Base-by-base conservation (phyloP, 805 yeast genomes). In the Cephaloascus albidus region DNA sequence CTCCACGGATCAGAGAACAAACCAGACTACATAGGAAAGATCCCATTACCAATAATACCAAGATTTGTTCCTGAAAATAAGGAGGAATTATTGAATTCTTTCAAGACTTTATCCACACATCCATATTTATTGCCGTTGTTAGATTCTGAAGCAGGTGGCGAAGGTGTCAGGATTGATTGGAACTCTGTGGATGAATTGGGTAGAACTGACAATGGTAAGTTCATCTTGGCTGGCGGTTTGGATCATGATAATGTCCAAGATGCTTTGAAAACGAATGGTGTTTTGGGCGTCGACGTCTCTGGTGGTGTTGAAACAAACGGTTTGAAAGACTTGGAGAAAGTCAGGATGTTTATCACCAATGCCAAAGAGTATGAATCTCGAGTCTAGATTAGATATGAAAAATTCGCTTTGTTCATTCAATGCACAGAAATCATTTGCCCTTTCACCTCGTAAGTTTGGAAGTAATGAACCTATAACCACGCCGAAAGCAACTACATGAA, bases 121-220 rank as follows among this genome's bases (percentile, higher is more conserved):
- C 60, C 65, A 14, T 79, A 81, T 39, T 48, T 72, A 10, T 45
- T 81, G 3, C 76, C 88, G 1, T 64, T 93, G 36, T 64, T 90
- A 16, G 98, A 93, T 53, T 81, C 95, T 2, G 96, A 85, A 50
- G 70, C 70, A 2, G 98, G 98, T 10, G 98, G 98, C 1, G 93
- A 87, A 47, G 98, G 98, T 4, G 74, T 75, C 40, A 50, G 64
- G n/a, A 72, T 88, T 15, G 78, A 84, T 54, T 90, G 97, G 97
- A 52, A 61, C 63, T 78, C 33, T 52, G 61, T 2, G 43, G 51
- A 12, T 65, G 74, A 63, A 53, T 68, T 26, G 18, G 33, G 43
- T 0, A 12, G 12, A 23, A 37, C 44, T 3, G 49, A 47, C 30
- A 62, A 61, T 33, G 59, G 65, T 1, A 53, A 65, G 35, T 85